A percentile compares a stretch with the other conserved stretches of the same genome.
phyloP scores from a whole-genome alignment of 352 stramenopile genomes.

The Pythium aristosporum region DNA sequence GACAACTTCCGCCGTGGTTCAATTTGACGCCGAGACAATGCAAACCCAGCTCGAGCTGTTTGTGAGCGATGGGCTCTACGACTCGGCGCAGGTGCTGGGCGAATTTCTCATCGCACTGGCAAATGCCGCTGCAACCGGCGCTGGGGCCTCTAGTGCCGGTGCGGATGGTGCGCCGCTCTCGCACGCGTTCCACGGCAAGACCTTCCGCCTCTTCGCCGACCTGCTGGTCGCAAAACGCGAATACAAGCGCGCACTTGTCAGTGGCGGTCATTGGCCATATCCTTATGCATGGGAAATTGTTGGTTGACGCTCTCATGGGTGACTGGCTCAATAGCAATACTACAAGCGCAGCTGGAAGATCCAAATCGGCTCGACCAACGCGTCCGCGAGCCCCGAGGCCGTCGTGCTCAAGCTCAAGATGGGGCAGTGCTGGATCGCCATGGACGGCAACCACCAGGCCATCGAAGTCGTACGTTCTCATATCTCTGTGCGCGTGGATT shows the following conservation, averaged over 20 bases:
- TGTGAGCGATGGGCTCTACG: constrained; percentile 40
- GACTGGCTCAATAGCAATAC: constrained; percentile 34
- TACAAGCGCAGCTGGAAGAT: constrained; percentile 50
- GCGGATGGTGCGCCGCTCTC: constrained; percentile 9
- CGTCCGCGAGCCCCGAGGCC: constrained; percentile 19
- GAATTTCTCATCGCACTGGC: constrained; percentile 59
- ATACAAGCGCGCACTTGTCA: constrained; percentile 71
- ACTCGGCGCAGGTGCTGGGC: constrained; percentile 65
- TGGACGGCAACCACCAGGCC: constrained; percentile 55
- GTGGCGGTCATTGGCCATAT: constrained; percentile 2
- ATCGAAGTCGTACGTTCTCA: constrained; percentile 54
- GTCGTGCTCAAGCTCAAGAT: constrained; percentile 51
- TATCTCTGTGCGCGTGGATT: too few relatives aligned
- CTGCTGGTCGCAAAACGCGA: constrained; percentile 66
- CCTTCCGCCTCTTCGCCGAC: constrained; percentile 60
- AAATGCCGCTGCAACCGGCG: constrained; percentile 19
- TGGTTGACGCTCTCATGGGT: too few relatives aligned
- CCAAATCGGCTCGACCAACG: constrained; percentile 20
- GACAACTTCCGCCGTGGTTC: neutral
- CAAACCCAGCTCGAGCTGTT: constrained; percentile 63
- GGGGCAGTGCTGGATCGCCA: constrained; percentile 63
- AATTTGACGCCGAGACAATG: constrained; percentile 48
- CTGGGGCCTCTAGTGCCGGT: neutral
- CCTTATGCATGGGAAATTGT: too few relatives aligned
- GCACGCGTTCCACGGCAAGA: constrained; percentile 57